These are phyloP conservation scores for Malassezia cuniculi DNA, from an alignment of 1,284 basidiomycete species.

Conservation along the genomic window DNA sequence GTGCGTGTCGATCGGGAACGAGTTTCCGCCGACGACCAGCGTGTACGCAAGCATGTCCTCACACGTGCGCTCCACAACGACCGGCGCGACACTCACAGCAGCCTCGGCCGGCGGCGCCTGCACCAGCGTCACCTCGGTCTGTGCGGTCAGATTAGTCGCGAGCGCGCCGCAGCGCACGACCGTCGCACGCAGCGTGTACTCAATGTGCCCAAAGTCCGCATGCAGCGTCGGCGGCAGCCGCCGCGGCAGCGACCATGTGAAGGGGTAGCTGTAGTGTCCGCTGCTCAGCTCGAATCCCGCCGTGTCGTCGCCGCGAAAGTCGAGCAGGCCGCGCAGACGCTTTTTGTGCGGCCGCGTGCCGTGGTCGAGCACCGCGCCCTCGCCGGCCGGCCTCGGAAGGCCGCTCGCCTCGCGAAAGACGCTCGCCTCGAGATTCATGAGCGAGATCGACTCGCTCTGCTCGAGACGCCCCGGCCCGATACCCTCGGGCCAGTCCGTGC, in stretches of 20 bases:
- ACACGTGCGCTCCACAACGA: constrained; percentile 82
- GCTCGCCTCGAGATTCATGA: constrained; percentile 61
- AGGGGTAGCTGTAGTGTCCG: constrained; percentile 84
- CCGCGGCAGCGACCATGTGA: constrained; percentile 73
- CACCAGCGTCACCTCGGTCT: constrained; percentile 64
- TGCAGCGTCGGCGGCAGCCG: constrained; percentile 67
- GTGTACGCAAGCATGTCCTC: constrained; percentile 73
- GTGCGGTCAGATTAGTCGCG: constrained; percentile 59
- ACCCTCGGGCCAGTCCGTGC: constrained; percentile 72
- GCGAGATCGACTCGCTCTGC: constrained; percentile 63
- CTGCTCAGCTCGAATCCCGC: constrained; percentile 77
- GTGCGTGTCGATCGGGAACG: constrained; percentile 56
- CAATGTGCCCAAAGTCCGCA: constrained; percentile 65
- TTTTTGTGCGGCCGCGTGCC: constrained; percentile 38
- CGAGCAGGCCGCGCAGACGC: constrained; percentile 47
- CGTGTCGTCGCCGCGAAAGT: background rate
- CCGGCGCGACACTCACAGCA: constrained; percentile 61
- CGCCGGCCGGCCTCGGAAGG: constrained; percentile 18
- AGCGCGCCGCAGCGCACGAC: constrained; percentile 74
- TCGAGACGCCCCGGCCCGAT: constrained; percentile 67
- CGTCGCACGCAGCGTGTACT: constrained; percentile 67
- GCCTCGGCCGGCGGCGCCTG: constrained; percentile 53
- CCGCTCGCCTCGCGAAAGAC: constrained; percentile 55
- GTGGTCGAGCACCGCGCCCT: background rate
- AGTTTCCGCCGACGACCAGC: constrained; percentile 63